Evolutionary conservation across 305 asterid genomes (phyloP).

Genomic region (Solanum hybrid): DNA sequence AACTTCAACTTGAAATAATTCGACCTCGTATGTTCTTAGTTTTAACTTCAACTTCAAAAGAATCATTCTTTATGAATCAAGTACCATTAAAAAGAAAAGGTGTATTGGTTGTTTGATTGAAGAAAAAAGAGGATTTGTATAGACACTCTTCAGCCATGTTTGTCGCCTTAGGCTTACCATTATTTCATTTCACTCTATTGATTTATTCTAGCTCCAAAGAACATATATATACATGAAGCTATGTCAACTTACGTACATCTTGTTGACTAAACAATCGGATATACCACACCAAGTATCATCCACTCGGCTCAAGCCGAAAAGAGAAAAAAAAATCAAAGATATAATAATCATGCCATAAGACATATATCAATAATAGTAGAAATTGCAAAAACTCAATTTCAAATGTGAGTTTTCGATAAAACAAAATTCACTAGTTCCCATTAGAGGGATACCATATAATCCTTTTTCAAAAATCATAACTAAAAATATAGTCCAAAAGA

Average conservation of each 20-base stretch:
- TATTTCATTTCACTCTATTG: no score
- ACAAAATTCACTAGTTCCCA: background rate
- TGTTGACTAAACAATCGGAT: background rate
- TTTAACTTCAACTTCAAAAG: no score
- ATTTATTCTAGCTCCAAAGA: background rate
- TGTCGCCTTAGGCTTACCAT: background rate
- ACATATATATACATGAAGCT: no score
- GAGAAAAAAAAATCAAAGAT: background rate
- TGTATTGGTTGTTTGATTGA: background rate
- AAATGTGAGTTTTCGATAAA: background rate
- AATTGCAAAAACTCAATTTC: background rate
- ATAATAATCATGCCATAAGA: background rate
- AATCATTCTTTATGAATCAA: no score
- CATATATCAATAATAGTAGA: background rate
- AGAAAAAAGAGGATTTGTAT: background rate
- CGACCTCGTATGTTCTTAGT: background rate
- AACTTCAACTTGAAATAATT: background rate
- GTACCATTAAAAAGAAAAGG: background rate
- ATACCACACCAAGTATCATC: background rate
- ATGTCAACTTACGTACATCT: no score
- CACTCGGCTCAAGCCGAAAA: background rate
- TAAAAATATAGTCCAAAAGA: background rate
- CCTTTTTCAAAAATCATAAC: background rate
- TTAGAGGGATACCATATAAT: background rate
- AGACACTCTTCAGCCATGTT: background rate